Evolutionary conservation across 176 grass and related monocot species (phyloP), one percentile per base, ranked within the genome.

Genomic region (Urochloa ruziziensis): DNA sequence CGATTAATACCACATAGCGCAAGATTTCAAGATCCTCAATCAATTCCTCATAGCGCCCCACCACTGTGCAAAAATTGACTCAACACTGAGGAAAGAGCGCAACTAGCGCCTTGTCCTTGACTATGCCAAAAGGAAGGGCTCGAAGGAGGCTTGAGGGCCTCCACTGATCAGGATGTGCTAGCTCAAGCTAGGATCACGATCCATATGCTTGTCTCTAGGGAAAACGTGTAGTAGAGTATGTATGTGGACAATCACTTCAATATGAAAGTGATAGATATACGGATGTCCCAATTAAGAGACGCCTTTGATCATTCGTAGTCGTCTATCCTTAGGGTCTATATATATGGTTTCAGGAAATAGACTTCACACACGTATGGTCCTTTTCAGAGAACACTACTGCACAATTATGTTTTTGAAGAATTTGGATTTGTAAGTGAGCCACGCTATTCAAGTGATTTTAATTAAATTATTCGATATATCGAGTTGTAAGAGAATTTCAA

Each of bases 11-110:
- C 10, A 69, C n/a, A 27, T 28, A 35, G 42, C 43, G 12, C 40
- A n/a, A 79, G 42, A 79, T 79, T 79, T 79, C 77, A 79, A 63
- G 61, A 79, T 79, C 77, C 44, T 79, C 27, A 66, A 66, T 51
- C 11, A 79, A 65, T 79, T 51, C 77, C 29, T 78, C 18, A 21
- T 23, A 32, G 39, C 75, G 39, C 58, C 37, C 58, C 58, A 47
- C 75, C 0, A 78, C 59, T 47, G 58, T 78, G 75, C 42, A 7
- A 15, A 23, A 63, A 63, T 51, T 51, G 46, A 73, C 70, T 43
- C 28, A 13, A 51, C 44, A 33, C 18, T 5, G 2, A 30, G 28
- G 46, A 51, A 73, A 32, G 3, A 32, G 1, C 5, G 6, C 6
- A 35, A 78, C 3, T 25, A 23, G 21, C 15, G 13, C 11, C 74